Conservation (phyloP, 2,329 filamentous ascomycete species). For the Xylaria sp. region DNA sequence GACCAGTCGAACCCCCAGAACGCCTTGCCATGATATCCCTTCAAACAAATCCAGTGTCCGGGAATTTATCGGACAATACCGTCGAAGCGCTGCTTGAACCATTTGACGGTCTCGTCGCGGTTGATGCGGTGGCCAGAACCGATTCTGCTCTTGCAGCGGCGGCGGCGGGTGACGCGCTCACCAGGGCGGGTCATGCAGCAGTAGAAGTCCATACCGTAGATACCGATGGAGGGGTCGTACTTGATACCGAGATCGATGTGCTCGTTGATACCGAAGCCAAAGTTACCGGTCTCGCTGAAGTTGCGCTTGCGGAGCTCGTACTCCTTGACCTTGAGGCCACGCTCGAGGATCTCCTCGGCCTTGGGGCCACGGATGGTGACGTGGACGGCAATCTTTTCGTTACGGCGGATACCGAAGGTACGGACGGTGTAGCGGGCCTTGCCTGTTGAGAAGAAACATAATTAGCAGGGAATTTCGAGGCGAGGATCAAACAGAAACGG, state of each 20-base stretch:
- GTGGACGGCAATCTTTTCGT: conserved; percentile 99
- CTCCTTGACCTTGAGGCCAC: conserved; percentile 99
- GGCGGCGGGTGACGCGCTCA: conserved; percentile 94
- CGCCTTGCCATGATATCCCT: conserved; percentile 32
- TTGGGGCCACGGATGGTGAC: conserved; percentile 98
- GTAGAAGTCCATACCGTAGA: conserved; percentile 99
- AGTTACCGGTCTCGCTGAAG: conserved; percentile 99
- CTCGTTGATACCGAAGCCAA: conserved; percentile 99
- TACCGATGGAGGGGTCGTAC: conserved; percentile 97
- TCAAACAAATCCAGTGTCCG: conserved; percentile 18
- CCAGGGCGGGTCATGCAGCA: conserved; percentile 99
- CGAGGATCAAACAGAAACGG: neutral
- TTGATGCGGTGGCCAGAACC: conserved; percentile 89
- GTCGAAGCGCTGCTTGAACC: conserved; percentile 89
- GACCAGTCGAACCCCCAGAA: conserved; percentile 35
- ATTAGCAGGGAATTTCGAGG: conserved; percentile 13
- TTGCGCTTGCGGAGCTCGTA: conserved; percentile 99
- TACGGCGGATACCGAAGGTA: conserved; percentile 99
- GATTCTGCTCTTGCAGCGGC: conserved; percentile 80
- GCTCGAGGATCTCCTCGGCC: conserved; percentile 99
- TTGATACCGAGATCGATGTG: conserved; percentile 99
- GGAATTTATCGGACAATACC: conserved; percentile 91
- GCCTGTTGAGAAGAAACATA: conserved; percentile 48
- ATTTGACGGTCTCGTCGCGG: conserved; percentile 93
- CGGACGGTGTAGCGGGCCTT: conserved; percentile 99